phyloP scores from a whole-genome alignment of 2,329 filamentous ascomycete genomes.

The Shiraia sp. region DNA sequence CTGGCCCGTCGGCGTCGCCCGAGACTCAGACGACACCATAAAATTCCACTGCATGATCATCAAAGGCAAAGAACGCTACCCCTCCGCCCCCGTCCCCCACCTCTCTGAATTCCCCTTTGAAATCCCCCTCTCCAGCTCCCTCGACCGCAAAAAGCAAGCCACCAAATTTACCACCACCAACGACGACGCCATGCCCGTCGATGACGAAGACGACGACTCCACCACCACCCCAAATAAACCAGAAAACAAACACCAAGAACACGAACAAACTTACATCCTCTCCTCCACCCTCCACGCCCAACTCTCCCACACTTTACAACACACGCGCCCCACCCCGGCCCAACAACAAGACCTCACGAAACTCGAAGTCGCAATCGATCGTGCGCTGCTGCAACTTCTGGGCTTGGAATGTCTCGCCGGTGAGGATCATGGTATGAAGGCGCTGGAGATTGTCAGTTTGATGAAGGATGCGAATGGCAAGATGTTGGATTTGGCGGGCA shows the following conservation, averaged over 20 bases:
- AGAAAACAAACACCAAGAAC: constrained; percentile 59
- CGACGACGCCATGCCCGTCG: constrained; percentile 38
- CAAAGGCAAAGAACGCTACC: constrained; percentile 87
- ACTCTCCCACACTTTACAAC: constrained; percentile 72
- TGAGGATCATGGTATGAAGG: constrained; percentile 92
- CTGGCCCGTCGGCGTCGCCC: constrained; percentile 92
- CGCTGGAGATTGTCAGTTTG: constrained; percentile 83
- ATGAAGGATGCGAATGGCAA: constrained; percentile 83
- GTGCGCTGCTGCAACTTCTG: constrained; percentile 84
- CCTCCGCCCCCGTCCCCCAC: constrained; percentile 85
- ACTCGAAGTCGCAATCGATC: constrained; percentile 85
- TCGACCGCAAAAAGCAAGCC: constrained; percentile 41
- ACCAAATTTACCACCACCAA: too few species aligned
- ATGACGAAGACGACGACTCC: constrained; percentile 41
- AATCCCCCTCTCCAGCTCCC: constrained; percentile 70
- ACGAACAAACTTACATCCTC: constrained; percentile 83
- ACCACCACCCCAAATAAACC: constrained; percentile 12
- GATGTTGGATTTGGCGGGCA: constrained; percentile 89
- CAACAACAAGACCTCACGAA: constrained; percentile 70
- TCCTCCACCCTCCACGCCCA: constrained; percentile 73
- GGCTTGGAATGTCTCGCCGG: constrained; percentile 88
- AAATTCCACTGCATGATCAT: constrained; percentile 99
- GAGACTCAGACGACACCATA: constrained; percentile 75
- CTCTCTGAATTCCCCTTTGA: constrained; percentile 91
- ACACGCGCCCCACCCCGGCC: constrained; percentile 65